Conservation (phyloP, 192 early-diverging fungal genomes). For the Rhizophagus clarus region DNA sequence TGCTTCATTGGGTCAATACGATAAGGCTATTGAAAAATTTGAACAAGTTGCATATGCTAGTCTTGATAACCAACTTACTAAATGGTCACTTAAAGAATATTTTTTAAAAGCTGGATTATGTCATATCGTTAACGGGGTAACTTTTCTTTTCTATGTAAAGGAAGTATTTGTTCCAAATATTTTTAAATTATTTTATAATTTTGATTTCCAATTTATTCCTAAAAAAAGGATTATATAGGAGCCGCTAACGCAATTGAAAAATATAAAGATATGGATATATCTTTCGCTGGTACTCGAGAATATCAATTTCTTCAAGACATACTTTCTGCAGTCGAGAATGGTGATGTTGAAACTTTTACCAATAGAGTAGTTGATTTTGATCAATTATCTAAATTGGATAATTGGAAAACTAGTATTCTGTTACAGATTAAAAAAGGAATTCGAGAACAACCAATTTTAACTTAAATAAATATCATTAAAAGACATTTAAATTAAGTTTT, state of each 20-base stretch:
- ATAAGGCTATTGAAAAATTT: slow-evolving; percentile 88
- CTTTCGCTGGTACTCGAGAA: slow-evolving; percentile 85
- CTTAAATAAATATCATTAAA: slow-evolving; percentile 35
- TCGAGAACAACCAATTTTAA: slow-evolving; percentile 63
- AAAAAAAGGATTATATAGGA: slow-evolving; percentile 71
- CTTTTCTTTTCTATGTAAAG: background rate
- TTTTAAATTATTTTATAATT: background rate
- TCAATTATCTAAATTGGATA: slow-evolving; percentile 86
- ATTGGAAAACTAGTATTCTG: slow-evolving; percentile 94
- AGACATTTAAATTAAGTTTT: background rate
- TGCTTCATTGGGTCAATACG: slow-evolving; percentile 85
- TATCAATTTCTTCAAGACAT: slow-evolving; percentile 76
- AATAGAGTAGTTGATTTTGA: slow-evolving; percentile 83
- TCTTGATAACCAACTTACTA: slow-evolving; percentile 88
- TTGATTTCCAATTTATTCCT: background rate
- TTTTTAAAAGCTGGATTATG: slow-evolving; percentile 96
- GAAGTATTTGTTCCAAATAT: background rate
- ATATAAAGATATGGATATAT: slow-evolving; percentile 87
- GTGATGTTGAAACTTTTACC: slow-evolving; percentile 84
- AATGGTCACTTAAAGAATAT: slow-evolving; percentile 96
- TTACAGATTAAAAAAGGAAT: slow-evolving; percentile 88
- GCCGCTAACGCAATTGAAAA: slow-evolving; percentile 74
- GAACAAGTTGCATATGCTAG: slow-evolving; percentile 82
- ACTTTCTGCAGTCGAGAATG: slow-evolving; percentile 70
- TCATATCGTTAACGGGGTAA: slow-evolving; percentile 76